phyloP scores from a whole-genome alignment of 106 monocot species.

The Ottelia alismoides region DNA sequence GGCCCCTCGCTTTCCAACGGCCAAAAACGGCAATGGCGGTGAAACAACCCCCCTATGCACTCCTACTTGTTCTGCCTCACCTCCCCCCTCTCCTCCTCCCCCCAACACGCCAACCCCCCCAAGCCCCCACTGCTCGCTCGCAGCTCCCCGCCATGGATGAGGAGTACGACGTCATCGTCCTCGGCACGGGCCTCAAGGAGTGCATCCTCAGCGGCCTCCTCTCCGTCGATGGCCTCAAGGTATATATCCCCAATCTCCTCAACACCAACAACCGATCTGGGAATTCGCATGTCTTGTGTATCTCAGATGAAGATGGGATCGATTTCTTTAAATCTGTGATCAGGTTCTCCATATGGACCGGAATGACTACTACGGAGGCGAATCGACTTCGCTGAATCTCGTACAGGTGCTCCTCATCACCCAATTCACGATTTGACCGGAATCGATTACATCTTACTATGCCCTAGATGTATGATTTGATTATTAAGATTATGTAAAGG shows the following conservation, averaged over 20 bases:
- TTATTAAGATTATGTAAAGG: no score
- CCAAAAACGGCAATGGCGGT: not conserved
- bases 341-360: constrained; percentile 25
- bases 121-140: not conserved
- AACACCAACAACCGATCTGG: no score
- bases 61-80: not conserved
- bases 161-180: constrained; percentile 22
- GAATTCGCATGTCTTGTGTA: no score
- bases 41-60: not conserved
- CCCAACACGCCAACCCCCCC: not conserved
- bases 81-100: not conserved
- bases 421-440: no score
- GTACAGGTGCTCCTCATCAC: constrained; percentile 24
- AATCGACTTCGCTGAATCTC: constrained; percentile 21
- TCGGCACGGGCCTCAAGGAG: constrained; percentile 22
- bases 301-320: no score
- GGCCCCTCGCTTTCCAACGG: no score
- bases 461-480: no score
- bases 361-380: constrained; percentile 27
- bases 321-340: no score
- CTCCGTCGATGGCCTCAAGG: constrained; percentile 20
- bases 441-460: no score
- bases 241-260: no score
- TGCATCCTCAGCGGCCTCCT: constrained; percentile 25
- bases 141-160: constrained; percentile 6